Conservation (phyloP, 2,329 filamentous ascomycete genomes). For the Rhinocladiella mackenziei region DNA sequence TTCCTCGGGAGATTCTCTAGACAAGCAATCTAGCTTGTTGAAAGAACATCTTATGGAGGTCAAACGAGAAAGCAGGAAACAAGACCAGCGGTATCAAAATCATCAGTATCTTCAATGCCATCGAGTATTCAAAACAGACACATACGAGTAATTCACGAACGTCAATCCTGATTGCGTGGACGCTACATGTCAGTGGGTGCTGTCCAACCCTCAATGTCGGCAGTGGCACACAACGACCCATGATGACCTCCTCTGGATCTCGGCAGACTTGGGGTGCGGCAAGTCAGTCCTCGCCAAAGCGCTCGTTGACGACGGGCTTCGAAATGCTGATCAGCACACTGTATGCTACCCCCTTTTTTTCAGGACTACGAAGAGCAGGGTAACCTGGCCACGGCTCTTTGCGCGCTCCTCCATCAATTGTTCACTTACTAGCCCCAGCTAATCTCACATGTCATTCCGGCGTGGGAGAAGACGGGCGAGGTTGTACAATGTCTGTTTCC, state of each 20-base stretch:
- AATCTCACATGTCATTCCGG: conserved; percentile 19
- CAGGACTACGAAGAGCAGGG: conserved; percentile 39
- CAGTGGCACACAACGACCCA: conserved; percentile 28
- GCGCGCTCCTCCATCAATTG: conserved; percentile 39
- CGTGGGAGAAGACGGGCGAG: conserved; percentile 12
- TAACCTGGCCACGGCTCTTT: conserved; percentile 32
- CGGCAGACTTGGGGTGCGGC: conserved; percentile 41
- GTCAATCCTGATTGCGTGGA: conserved; percentile 31
- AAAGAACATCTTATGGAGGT: too few species aligned
- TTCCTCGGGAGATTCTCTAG: too few species aligned
- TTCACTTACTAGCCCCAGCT: conserved; percentile 32
- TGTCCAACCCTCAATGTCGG: conserved; percentile 30
- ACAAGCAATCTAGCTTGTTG: too few species aligned
- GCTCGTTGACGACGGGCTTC: conserved; percentile 35
- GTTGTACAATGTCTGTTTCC: neutral
- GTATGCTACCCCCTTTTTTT: conserved; percentile 38
- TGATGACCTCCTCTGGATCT: conserved; percentile 38
- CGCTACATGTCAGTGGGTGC: conserved; percentile 38
- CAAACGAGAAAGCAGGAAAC: too few species aligned
- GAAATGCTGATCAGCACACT: conserved; percentile 13
- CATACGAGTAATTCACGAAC: conserved; percentile 34
- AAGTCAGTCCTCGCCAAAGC: conserved; percentile 40
- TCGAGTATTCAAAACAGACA: conserved; percentile 12
- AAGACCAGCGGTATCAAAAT: neutral
- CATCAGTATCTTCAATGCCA: neutral